Evolutionary conservation across 139 green algal genomes (phyloP).

Genomic region (Zygnema circumcarinatum): DNA sequence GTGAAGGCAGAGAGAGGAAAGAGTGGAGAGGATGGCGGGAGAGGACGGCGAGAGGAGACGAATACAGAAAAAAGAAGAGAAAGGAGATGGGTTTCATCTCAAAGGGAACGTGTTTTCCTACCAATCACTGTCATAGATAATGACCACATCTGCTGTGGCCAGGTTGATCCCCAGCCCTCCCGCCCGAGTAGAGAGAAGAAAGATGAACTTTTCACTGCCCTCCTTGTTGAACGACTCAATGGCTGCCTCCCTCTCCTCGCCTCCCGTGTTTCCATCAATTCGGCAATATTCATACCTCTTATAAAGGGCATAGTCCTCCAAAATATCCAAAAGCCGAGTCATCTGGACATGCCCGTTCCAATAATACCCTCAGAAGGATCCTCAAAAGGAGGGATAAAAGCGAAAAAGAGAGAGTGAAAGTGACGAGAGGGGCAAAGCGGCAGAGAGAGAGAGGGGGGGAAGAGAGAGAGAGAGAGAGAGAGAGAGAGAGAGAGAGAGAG

Average conservation of each 20-base stretch:
- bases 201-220: conserved; percentile 90
- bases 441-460: not conserved
- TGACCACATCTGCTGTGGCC: conserved; percentile 94
- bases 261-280: conserved; percentile 96
- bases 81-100: no score
- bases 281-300: conserved; percentile 86
- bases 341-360: no score
- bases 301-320: conserved; percentile 95
- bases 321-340: conserved; percentile 95
- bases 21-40: no score
- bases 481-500: not conserved
- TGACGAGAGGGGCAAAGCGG: not conserved
- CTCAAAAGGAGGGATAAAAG: not conserved
- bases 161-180: conserved; percentile 98
- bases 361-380: not conserved
- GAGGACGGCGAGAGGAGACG: no score
- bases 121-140: conserved; percentile 96
- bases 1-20: no score
- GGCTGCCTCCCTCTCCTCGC: conserved; percentile 83
- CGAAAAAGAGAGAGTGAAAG: not conserved
- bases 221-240: conserved; percentile 92
- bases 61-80: no score
- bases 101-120: no score
- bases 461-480: not conserved
- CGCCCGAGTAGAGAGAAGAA: conserved; percentile 94